A percentile compares a stretch with the other conserved stretches of the same genome.
Conservation (phyloP, 805 yeast species). For the Zygoascus biomembranicola region DNA sequence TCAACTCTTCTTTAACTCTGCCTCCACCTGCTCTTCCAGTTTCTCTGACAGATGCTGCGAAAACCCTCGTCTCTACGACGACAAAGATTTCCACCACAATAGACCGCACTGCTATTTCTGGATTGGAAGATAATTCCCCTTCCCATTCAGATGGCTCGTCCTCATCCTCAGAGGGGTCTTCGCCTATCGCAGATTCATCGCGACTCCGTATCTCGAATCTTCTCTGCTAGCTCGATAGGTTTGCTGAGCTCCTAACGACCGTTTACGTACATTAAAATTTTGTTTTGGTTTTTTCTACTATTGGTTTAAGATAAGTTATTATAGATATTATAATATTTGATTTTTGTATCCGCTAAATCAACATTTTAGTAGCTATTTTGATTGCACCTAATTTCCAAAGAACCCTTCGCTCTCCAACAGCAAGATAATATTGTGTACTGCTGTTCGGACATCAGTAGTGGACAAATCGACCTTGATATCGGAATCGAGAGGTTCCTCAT, state of each 20-base stretch:
- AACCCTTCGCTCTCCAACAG: slow-evolving; percentile 78
- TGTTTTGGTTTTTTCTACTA: too few species aligned
- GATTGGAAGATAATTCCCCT: too few species aligned
- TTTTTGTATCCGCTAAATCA: background rate
- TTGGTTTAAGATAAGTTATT: too few species aligned
- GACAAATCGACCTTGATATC: slow-evolving; percentile 50
- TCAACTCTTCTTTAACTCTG: background rate
- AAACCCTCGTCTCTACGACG: too few species aligned
- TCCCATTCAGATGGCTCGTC: background rate
- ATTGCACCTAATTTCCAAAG: slow-evolving; percentile 36
- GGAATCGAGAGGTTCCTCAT: slow-evolving; percentile 42
- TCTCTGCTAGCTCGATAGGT: background rate
- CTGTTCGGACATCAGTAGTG: slow-evolving; percentile 52
- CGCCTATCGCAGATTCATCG: background rate
- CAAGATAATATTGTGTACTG: slow-evolving; percentile 64
- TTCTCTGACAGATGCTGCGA: background rate
- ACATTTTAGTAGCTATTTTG: background rate
- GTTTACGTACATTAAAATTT: too few species aligned
- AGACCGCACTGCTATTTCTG: too few species aligned
- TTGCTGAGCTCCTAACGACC: too few species aligned
- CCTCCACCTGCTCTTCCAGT: background rate
- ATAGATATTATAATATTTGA: too few species aligned
- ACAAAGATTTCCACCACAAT: too few species aligned
- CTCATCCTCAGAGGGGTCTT: background rate
- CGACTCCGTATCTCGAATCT: background rate